Evolutionary conservation across 2,329 filamentous ascomycete genomes (phyloP).

Genomic region (Shiraia bambusicola): DNA sequence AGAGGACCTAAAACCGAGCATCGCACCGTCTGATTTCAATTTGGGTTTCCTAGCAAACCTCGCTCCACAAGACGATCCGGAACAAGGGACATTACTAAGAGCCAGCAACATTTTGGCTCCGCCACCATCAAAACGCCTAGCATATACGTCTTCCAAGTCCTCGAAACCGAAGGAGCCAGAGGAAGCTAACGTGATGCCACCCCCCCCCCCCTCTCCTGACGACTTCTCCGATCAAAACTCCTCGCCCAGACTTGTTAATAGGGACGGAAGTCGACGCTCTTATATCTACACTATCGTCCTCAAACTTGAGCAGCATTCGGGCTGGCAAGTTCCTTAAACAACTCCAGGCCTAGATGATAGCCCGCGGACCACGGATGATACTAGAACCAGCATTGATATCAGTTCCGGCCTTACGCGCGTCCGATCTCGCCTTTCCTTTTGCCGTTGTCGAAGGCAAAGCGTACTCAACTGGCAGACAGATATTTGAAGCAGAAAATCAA

Average conservation of each 20-base stretch:
- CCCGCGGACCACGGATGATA: slow-evolving; percentile 1
- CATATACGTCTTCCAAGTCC: slow-evolving; percentile 1
- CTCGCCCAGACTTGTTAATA: slow-evolving; percentile 7
- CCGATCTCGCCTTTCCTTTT: slow-evolving; percentile 12
- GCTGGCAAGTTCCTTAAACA: slow-evolving; percentile 3
- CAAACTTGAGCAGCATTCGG: slow-evolving; percentile 2
- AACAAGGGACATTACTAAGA: no score
- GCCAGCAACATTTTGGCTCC: slow-evolving; percentile 1
- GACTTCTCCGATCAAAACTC: slow-evolving; percentile 9
- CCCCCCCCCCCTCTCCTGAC: slow-evolving; percentile 27
- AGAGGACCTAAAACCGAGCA: slow-evolving; percentile 13
- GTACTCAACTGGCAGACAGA: slow-evolving; percentile 14
- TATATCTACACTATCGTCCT: slow-evolving; percentile 9
- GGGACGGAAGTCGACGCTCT: slow-evolving; percentile 9
- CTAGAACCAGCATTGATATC: slow-evolving; percentile 6
- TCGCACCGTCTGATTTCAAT: slow-evolving; percentile 7
- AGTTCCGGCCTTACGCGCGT: slow-evolving; percentile 7
- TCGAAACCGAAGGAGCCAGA: neutral
- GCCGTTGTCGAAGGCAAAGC: slow-evolving; percentile 14
- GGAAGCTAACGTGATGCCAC: slow-evolving; percentile 1
- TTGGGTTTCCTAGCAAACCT: slow-evolving; percentile 4
- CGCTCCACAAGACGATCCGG: no score
- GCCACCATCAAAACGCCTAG: no score
- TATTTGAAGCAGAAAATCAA: slow-evolving; percentile 19
- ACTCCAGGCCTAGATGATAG: slow-evolving; percentile 9